Evolutionary conservation across 192 early-diverging fungal genomes (phyloP).

Genomic region (Coemansia erecta): DNA sequence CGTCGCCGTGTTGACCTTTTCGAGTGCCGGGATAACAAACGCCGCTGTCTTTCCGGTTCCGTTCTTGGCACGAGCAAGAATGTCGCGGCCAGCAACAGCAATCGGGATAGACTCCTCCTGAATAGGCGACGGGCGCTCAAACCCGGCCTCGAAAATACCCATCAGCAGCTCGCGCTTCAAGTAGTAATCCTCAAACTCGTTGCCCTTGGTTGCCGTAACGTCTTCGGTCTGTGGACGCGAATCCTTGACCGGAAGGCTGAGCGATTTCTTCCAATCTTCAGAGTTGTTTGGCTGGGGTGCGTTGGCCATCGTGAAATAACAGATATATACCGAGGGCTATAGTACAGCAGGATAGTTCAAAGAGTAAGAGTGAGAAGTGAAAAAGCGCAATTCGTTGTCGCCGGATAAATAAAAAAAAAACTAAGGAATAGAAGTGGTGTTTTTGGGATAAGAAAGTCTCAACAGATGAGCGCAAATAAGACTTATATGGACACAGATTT

Average conservation of each 20-base stretch:
- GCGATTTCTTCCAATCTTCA: slow-evolving; percentile 73
- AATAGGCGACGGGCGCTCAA: slow-evolving; percentile 96
- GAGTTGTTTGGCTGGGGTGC: slow-evolving; percentile 34
- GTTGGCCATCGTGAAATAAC: slow-evolving; percentile 44
- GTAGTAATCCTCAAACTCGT: slow-evolving; percentile 99
- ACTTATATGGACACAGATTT: too few species aligned
- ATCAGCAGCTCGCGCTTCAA: slow-evolving; percentile 94
- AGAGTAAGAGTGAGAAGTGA: not conserved
- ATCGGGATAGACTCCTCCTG: slow-evolving; percentile 99
- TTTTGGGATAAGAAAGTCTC: not conserved
- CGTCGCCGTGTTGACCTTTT: slow-evolving; percentile 87
- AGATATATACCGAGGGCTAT: slow-evolving; percentile 24
- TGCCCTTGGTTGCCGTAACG: slow-evolving; percentile 96
- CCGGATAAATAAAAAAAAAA: not conserved
- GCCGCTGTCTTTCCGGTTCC: slow-evolving; percentile 95
- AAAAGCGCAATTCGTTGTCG: not conserved
- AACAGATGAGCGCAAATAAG: too few species aligned
- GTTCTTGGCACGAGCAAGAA: slow-evolving; percentile 96
- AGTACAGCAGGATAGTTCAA: slow-evolving; percentile 28
- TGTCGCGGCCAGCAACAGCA: slow-evolving; percentile 91
- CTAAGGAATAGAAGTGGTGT: not conserved
- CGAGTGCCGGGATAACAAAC: slow-evolving; percentile 93
- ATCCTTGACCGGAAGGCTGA: slow-evolving; percentile 82
- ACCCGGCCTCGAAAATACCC: slow-evolving; percentile 99
- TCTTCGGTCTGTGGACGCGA: slow-evolving; percentile 94